Base-by-base conservation (phyloP, 2,329 filamentous ascomycete species). In the Teratosphaeria nubilosa region DNA sequence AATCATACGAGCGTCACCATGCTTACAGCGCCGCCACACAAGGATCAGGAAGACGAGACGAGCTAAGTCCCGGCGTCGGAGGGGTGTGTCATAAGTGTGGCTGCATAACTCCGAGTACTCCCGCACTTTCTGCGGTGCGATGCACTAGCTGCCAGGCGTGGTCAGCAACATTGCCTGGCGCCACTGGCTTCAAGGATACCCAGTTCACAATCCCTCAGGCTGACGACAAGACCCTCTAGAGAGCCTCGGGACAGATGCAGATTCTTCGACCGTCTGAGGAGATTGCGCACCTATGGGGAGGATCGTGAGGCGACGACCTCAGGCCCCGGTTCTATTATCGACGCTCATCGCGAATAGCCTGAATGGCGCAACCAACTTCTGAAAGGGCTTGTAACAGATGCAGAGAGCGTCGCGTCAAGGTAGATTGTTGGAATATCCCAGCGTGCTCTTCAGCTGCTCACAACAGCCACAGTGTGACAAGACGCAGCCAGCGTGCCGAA, bases 311-410 rank as follows among this genome's bases (percentile, higher is more conserved):
- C 41, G 41, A 48, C 41, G 20, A 24, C 5, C 41, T 48, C n/a
- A n/a, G n/a, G n/a, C n/a, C n/a, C n/a, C n/a, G n/a, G n/a, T n/a
- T n/a, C n/a, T n/a, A n/a, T n/a, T 30, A 30, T 30, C 27, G 5
- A 4, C 27, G 27, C 27, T 30, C 27, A 3, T 30, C 27, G 27
- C n/a, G 56, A 24, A 32, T 52, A 25, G 52, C 41, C 22, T 57
- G 58, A 58, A 68, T 67, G 65, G 62, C 65, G 50, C 62, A 68
- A 56, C 63, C 64, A 55, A 58, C 60, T 16, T 62, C 63, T 20
- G 69, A 70, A 54, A 61, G 69, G 58, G 69, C 69, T n/a, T 71
- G 69, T 54, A 68, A 71, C 56, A 60, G 68, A 51, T 71, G 69
- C 60, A 63, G 69, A 62, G 69, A 71, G 58, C 65, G 69, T 14